These are phyloP conservation scores for Amoeboradix gromovi DNA, from an alignment of 371 early-diverging fungal genomes.

Conservation along the genomic window DNA sequence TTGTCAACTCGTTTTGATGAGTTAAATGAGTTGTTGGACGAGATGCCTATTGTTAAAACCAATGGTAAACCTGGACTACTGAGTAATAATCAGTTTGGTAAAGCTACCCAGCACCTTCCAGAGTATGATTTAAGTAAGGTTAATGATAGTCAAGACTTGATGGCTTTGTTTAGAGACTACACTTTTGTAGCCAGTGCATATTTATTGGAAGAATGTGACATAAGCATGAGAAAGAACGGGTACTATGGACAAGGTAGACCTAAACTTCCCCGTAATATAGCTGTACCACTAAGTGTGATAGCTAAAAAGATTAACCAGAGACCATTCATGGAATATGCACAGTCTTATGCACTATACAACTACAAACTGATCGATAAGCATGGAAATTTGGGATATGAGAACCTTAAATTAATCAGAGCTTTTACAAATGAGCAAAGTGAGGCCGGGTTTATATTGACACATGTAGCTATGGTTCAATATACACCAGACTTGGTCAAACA, in stretches of 20 bases:
- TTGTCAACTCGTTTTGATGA: constrained; percentile 14
- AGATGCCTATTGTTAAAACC: constrained; percentile 35
- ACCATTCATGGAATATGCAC: constrained; percentile 60
- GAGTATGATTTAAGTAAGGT: constrained; percentile 34
- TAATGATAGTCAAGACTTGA: constrained; percentile 29
- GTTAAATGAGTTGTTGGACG: constrained; percentile 34
- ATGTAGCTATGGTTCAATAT: constrained; percentile 53
- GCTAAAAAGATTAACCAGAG: constrained; percentile 36
- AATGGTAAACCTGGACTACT: constrained; percentile 42
- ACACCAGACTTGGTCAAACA: constrained; percentile 31
- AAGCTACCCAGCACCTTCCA: constrained; percentile 35
- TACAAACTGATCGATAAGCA: constrained; percentile 31
- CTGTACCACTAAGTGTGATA: constrained; percentile 38
- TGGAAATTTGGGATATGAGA: constrained; percentile 26
- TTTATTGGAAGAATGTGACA: constrained; percentile 58
- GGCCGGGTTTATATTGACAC: constrained; percentile 33
- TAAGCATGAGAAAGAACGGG: constrained; percentile 26
- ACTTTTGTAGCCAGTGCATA: constrained; percentile 58
- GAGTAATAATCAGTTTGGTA: constrained; percentile 41
- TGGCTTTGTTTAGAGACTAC: constrained; percentile 53
- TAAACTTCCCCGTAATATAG: constrained; percentile 37
- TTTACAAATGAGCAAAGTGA: constrained; percentile 42
- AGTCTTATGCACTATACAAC: constrained; percentile 39
- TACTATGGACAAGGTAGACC: constrained; percentile 48
- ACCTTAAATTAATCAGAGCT: constrained; percentile 36